A percentile compares a stretch with the other conserved stretches of the same genome.
These are phyloP conservation scores for Trypanosoma caninum DNA, from an alignment of 208 protist species.

Conservation along the genomic window DNA sequence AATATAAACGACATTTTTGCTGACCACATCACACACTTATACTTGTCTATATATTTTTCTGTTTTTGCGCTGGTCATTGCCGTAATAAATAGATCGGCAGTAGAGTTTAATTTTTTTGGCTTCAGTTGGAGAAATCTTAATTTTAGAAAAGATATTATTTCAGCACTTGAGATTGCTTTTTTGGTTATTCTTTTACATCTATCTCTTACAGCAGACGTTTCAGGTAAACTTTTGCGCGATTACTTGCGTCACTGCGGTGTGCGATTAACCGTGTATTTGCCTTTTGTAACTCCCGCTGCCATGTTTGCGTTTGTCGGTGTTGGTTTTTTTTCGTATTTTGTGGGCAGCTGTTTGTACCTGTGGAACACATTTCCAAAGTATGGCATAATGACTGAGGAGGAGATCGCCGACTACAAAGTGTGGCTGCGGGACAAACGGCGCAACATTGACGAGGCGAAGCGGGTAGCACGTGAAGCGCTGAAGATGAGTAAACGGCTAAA, in stretches of 20 bases:
- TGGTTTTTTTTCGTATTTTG: constrained; percentile 49
- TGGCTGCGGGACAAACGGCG: constrained; percentile 46
- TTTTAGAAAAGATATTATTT: constrained; percentile 71
- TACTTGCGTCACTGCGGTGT: constrained; percentile 61
- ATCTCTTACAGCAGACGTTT: constrained; percentile 25
- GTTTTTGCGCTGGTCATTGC: constrained; percentile 40
- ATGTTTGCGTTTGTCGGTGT: constrained; percentile 56
- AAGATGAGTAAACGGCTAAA: constrained; percentile 47
- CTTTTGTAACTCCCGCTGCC: constrained; percentile 36
- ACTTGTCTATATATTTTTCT: constrained; percentile 54
- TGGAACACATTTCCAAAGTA: constrained; percentile 72
- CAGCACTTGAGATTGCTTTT: constrained; percentile 58
- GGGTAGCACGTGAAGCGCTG: constrained; percentile 47
- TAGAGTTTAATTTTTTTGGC: constrained; percentile 61
- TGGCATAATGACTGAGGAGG: constrained; percentile 60
- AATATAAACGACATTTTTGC: constrained; percentile 56
- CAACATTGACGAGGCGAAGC: constrained; percentile 41
- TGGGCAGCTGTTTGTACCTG: constrained; percentile 56
- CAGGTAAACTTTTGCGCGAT: constrained; percentile 38
- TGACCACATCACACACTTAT: constrained; percentile 65
- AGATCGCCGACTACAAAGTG: constrained; percentile 75
- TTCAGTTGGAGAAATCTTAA: constrained; percentile 66
- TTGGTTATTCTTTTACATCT: constrained; percentile 51
- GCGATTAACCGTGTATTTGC: constrained; percentile 33
- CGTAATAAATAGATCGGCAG: constrained; percentile 45